These are phyloP conservation scores for Trapa incisa DNA, from an alignment of 345 rosid genomes.

Conservation along the genomic window DNA sequence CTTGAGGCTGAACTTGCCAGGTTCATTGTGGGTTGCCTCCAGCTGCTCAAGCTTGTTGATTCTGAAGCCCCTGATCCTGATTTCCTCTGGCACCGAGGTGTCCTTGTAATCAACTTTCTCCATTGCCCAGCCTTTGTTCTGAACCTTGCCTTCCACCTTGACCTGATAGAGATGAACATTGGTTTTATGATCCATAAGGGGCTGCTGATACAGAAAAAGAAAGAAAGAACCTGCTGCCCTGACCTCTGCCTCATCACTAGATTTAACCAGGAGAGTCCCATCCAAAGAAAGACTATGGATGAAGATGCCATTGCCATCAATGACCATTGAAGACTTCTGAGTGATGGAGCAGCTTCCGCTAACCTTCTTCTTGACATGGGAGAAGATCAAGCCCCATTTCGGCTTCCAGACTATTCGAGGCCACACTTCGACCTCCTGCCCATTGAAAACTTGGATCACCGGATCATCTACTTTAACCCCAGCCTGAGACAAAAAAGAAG, in stretches of 20 bases:
- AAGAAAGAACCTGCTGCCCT: not conserved
- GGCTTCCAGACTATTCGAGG: slow-evolving; percentile 79
- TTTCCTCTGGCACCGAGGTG: slow-evolving; percentile 55
- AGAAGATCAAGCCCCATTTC: slow-evolving; percentile 72
- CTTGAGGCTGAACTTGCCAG: slow-evolving; percentile 35
- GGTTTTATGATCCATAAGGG: not conserved
- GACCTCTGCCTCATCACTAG: slow-evolving; percentile 79
- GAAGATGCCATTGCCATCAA: slow-evolving; percentile 43
- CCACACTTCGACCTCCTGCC: slow-evolving; percentile 95
- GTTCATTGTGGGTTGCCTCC: slow-evolving; percentile 40
- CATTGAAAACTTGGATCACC: slow-evolving; percentile 45
- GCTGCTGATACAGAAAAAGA: not conserved
- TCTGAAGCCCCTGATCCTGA: slow-evolving; percentile 70
- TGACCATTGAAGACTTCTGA: slow-evolving; percentile 58
- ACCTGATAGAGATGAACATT: slow-evolving; percentile 29
- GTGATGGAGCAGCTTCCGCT: slow-evolving; percentile 45
- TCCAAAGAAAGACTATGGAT: slow-evolving; percentile 58
- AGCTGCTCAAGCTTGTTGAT: slow-evolving; percentile 55
- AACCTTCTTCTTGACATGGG: slow-evolving; percentile 58
- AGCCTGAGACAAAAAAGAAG: slow-evolving; percentile 22
- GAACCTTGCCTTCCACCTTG: slow-evolving; percentile 43
- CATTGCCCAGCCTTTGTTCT: slow-evolving; percentile 71
- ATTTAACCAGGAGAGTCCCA: slow-evolving; percentile 61
- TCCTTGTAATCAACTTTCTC: slow-evolving; percentile 66
- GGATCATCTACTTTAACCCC: slow-evolving; percentile 70